Base-by-base conservation (phyloP, 805 yeast genomes). In the Ogataea glucozyma region DNA sequence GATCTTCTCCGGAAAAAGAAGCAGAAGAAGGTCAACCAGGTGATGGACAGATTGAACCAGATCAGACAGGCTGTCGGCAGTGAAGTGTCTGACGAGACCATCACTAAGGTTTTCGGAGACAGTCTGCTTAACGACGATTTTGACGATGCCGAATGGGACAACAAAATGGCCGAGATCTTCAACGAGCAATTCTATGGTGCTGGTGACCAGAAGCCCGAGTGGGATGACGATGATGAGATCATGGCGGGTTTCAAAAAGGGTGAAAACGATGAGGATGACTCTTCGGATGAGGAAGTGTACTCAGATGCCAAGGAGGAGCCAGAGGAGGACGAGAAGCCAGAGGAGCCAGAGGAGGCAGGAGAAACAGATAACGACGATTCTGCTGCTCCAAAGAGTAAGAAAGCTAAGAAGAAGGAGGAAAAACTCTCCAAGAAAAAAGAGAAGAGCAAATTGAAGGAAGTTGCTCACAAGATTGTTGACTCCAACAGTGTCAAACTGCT, bases 91-190 rank as follows among this genome's bases (percentile, higher is more conserved):
- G 85, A 83, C 47, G 83, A 78, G 29, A 69, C 72, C 1, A 75
- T 82, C 47, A 73, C 79, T 31, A 72, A 70, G 38, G 87, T 83
- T 21, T 79, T 90, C 56, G 88, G 90, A 11, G 84, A 83, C 41
- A 75, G 83, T 34, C 74, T 91, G 53, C 68, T 93, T 48, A 85
- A 86, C 31, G 95, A 85, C 38, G 98, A 93, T 58, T 93, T 88
- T 61, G 88, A 87, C 52, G 88, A 85, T 56, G 77, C 83, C 20
- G 95, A 88, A 48, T 93, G 98, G 98, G 98, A 93, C 62, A 69
- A 65, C 44, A 81, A 87, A 48, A 81, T 93, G 83, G 79, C 84
- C 35, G 85, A 85, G 58, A 78, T 91, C 23, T 93, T 93, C 61
- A 78, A 88, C 58, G 96, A 90, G 37, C 88, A 83, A 44, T 90